phyloP scores from a whole-genome alignment of 73 alveolate species.

The Uronychia binucleata region DNA sequence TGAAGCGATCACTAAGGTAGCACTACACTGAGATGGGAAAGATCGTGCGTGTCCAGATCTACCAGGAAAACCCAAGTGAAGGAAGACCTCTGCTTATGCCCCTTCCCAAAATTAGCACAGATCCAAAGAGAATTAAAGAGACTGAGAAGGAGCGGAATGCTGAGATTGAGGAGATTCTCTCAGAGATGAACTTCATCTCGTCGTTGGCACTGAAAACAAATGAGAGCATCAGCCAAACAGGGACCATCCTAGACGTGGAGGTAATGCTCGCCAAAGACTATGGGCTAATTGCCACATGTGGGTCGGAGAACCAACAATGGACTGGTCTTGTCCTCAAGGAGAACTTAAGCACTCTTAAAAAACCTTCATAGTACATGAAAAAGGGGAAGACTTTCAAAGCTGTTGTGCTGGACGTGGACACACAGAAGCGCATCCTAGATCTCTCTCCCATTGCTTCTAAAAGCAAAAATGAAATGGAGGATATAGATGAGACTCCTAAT shows the following conservation, averaged over 20 bases:
- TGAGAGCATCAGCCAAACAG: not conserved
- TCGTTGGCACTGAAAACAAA: not conserved
- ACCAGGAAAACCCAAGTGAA: not conserved
- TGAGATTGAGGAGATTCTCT: not conserved
- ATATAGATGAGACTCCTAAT: not conserved
- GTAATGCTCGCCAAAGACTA: constrained; percentile 30
- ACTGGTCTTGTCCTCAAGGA: constrained; percentile 37
- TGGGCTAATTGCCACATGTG: constrained; percentile 23
- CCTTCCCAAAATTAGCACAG: not conserved
- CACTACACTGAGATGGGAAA: not conserved
- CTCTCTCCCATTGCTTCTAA: not conserved
- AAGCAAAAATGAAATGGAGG: not conserved
- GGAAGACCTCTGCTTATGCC: not conserved
- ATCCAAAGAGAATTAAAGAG: not conserved
- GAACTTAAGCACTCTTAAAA: not conserved
- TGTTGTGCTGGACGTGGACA: constrained; percentile 33
- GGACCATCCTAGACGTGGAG: not conserved
- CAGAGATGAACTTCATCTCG: not conserved
- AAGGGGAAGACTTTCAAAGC: constrained; percentile 26
- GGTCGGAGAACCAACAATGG: constrained; percentile 12
- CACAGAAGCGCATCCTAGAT: constrained; percentile 35
- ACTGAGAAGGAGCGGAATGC: not conserved
- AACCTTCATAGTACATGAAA: not conserved
- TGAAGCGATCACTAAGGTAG: not conserved
- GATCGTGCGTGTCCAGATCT: not conserved